Conservation (phyloP, 202 grass and related monocot species). For the Setaria italica region DNA sequence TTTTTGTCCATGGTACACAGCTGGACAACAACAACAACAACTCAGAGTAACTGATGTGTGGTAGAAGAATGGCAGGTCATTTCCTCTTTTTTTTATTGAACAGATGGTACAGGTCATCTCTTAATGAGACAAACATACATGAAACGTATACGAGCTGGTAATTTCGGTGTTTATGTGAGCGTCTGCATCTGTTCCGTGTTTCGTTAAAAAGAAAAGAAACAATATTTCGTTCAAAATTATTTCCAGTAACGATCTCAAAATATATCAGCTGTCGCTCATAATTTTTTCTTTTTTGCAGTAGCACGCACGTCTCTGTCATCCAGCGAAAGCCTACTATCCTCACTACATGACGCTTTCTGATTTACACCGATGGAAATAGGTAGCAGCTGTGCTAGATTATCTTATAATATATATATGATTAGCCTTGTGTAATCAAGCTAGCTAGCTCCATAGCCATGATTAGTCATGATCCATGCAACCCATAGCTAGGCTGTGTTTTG, state of each 20-base stretch:
- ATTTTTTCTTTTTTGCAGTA: neutral
- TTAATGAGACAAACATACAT: neutral
- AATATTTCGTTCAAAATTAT: neutral
- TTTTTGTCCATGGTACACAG: neutral
- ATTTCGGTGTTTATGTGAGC: neutral
- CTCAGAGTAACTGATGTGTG: slow-evolving; percentile 22
- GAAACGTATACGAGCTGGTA: neutral
- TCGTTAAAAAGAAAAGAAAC: neutral
- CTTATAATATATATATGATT: neutral
- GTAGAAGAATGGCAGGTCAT: neutral
- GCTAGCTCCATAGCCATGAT: slow-evolving; percentile 26
- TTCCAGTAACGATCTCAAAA: neutral
- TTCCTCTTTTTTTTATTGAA: neutral
- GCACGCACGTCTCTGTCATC: slow-evolving; percentile 27
- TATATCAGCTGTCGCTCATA: neutral
- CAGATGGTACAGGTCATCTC: neutral
- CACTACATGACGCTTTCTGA: neutral
- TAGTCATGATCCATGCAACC: slow-evolving; percentile 40
- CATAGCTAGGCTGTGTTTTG: slow-evolving; percentile 22
- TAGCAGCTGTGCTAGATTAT: slow-evolving; percentile 8
- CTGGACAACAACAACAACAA: slow-evolving; percentile 1
- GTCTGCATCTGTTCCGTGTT: no score
- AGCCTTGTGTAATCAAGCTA: slow-evolving; percentile 7
- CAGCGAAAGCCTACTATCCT: neutral
- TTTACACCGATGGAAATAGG: neutral